Evolutionary conservation across 2,329 filamentous ascomycete species (phyloP), one percentile per base, ranked within the genome.

Genomic region (Chaetomiaceae sp.): DNA sequence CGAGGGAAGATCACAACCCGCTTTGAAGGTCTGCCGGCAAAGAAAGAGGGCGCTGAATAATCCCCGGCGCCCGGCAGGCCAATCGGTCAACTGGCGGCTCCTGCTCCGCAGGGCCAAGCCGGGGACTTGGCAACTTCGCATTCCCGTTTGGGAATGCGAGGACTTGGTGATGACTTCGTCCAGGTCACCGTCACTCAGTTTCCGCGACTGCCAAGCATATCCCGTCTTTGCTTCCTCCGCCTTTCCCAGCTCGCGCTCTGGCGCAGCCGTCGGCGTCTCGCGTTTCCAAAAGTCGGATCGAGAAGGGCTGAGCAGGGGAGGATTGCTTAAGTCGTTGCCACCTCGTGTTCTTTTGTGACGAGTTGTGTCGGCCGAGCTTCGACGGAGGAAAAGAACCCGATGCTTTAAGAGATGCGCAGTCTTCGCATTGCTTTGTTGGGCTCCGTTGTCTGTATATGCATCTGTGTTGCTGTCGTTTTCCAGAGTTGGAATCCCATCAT

Each of bases 141-240:
- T 49, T 40, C 45, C 33, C 2, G 2, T 40, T 40, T 27, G 2
- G 51, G 51, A 40, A 54, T 54, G 51, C 51, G 51, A 54, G 45
- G 14, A n/a, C 3, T 16, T 21, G 5, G 9, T 3, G 20, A 27
- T 52, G 10, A 10, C n/a, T 14, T 46, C 34, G 5, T 7, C 25
- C 18, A 18, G 37, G 16, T 18, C 11, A 32, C 14, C 36, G 11
- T 34, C 10, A 27, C 20, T 21, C 34, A 18, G 36, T 16, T 8
- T 25, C 14, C 37, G 20, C 37, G 5, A 6, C 21, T 5, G 13
- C 37, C n/a, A 29, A 20, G 34, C 7, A 21, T 6, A 25, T n/a
- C 29, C 33, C 8, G 13, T 6, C 25, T 14, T 41, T 18, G 18
- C 16, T 33, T 4, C 36, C 18, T 33, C 36, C 36, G 46, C 46